These are phyloP conservation scores for Starmera caribaea DNA, from an alignment of 805 yeast species.

Conservation along the genomic window DNA sequence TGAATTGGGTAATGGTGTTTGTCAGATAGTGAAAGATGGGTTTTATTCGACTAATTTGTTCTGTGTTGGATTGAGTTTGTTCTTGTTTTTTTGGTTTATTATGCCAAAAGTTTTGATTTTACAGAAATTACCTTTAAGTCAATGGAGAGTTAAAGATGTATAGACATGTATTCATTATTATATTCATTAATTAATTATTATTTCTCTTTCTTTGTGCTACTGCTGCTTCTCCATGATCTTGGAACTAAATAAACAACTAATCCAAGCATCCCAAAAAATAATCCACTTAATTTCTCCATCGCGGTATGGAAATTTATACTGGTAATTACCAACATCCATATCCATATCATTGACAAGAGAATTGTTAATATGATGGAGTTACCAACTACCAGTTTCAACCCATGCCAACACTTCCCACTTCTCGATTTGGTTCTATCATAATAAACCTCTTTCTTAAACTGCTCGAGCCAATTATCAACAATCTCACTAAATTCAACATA, in stretches of 20 bases:
- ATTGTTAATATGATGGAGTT: constrained; percentile 20
- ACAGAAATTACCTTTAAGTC: constrained; percentile 61
- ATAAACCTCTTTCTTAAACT: not conserved
- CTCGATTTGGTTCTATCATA: not conserved
- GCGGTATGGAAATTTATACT: constrained; percentile 77
- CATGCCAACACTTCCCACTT: not conserved
- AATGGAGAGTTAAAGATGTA: constrained; percentile 51
- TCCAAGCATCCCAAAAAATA: constrained; percentile 49
- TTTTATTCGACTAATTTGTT: constrained; percentile 69
- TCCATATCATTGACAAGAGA: constrained; percentile 46
- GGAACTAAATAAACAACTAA: constrained; percentile 31
- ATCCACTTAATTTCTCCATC: constrained; percentile 64
- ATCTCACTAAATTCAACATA: constrained; percentile 18
- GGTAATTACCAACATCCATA: constrained; percentile 83
- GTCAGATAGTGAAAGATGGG: constrained; percentile 59
- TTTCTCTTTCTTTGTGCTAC: not conserved
- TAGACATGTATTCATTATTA: not conserved
- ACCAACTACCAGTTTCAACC: not conserved
- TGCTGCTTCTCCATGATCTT: constrained; percentile 8
- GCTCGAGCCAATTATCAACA: not conserved
- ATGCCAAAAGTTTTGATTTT: constrained; percentile 49
- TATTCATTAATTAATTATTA: not conserved
- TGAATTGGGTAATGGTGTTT: constrained; percentile 41
- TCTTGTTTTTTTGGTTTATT: constrained; percentile 58
- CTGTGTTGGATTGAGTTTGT: constrained; percentile 60